Evolutionary conservation across 2,329 filamentous ascomycete genomes (phyloP), one percentile per base, ranked within the genome.

Genomic region (Paraphoma sp.): DNA sequence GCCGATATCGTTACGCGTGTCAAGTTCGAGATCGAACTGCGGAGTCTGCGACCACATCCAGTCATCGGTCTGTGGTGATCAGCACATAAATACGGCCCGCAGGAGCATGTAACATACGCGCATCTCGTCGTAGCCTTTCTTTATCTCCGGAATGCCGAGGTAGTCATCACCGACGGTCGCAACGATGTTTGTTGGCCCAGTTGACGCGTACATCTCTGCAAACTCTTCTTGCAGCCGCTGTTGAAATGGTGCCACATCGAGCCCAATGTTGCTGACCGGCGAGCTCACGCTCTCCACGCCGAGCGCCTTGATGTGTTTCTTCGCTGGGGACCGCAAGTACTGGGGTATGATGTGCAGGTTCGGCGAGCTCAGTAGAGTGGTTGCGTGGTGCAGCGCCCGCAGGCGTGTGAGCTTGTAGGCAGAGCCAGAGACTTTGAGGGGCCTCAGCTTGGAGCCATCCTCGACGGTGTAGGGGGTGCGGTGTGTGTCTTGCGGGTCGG

Each of bases 231-330:
- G 82, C 36, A 86, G 81, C 1, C 70, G 70, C 17, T 65, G 53
- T 47, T 80, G 77, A 43, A 84, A 83, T 36, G 76, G 69, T 14
- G 74, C 67, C 38, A 83, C 77, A 12, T 73, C 79, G 0, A 92
- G 74, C 3, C 86, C 85, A 1, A 96, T 87, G 77, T 98, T 99
- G 7, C 86, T 84, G 10, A 98, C 89, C 0, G 88, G 87, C 46
- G 92, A 96, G 59, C 91, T 88, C 43, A 98, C 93, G 73, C 94
- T 98, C 67, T 95, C 92, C 1, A 97, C 93, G 0, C 95, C 95
- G 57, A 90, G 88, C 0, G 92, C 91, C 59, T 87, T 87, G 69
- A 98, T 89, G 71, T 86, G 93, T 0, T 83, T 82, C 64, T 88
- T 89, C 0, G 90, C 91, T 0, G 93, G 92, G n/a, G 92, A 93